Conservation (phyloP, 164 flowering plant species). For the Umbellularia californica region DNA sequence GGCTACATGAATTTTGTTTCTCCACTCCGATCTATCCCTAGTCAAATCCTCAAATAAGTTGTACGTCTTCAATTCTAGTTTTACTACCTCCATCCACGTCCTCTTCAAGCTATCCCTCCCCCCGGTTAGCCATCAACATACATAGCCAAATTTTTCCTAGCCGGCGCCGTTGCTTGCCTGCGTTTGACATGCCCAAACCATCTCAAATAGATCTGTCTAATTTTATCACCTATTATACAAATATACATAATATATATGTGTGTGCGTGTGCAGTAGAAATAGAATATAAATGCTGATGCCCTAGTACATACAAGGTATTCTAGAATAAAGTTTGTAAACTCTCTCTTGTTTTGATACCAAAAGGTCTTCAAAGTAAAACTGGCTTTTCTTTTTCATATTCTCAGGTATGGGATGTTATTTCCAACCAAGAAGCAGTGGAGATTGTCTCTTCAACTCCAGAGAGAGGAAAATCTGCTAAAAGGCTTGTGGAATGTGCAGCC, state of each 20-base stretch:
- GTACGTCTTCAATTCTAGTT: no score
- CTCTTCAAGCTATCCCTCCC: no score
- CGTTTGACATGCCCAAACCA: no score
- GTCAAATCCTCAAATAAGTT: no score
- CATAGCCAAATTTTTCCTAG: no score
- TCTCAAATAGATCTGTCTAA: no score
- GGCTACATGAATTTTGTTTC: no score
- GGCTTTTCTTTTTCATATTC: background rate
- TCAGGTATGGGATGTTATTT: slow-evolving; percentile 96
- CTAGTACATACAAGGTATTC: background rate
- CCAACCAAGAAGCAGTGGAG: slow-evolving; percentile 84
- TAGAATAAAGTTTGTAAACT: background rate
- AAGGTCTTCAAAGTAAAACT: background rate
- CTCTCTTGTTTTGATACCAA: background rate
- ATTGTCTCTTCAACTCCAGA: slow-evolving; percentile 66
- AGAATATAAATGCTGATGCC: background rate
- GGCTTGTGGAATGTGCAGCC: slow-evolving; percentile 60
- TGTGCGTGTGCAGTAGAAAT: no score
- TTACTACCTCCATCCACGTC: no score
- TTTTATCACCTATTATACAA: background rate
- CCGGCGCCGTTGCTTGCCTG: no score
- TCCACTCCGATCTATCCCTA: no score
- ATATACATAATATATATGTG: background rate
- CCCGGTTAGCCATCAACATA: no score
- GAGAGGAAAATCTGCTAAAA: slow-evolving; percentile 63